Percentiles rank a stretch among this genome's conserved stretches.
Conservation (phyloP, 2,329 filamentous ascomycete species). For the Cytospora paraplurivora region DNA sequence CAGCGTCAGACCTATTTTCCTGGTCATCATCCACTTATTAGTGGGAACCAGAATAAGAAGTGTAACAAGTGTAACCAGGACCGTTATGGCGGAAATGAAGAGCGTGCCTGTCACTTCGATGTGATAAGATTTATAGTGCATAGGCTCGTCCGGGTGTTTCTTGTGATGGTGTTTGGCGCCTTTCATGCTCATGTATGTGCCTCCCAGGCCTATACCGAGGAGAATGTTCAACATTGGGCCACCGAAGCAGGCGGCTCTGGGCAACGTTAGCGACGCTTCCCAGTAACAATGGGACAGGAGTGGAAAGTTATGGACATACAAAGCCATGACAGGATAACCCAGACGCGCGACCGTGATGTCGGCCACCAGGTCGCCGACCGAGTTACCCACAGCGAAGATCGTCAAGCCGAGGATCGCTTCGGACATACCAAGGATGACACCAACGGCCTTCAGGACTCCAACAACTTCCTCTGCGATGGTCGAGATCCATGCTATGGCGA, state of each 20-base stretch:
- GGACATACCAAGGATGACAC: conserved; percentile 88
- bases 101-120: conserved; percentile 85
- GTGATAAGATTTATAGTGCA: conserved; percentile 74
- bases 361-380: conserved; percentile 88
- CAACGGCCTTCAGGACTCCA: conserved; percentile 87
- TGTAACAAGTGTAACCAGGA: conserved; percentile 77
- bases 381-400: conserved; percentile 95
- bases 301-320: conserved; percentile 48
- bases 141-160: conserved; percentile 66
- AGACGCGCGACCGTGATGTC: conserved; percentile 92
- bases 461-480: conserved; percentile 96
- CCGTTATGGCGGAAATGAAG: conserved; percentile 79
- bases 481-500: conserved; percentile 94
- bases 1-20: conserved; percentile 77
- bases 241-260: conserved; percentile 87
- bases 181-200: conserved; percentile 81
- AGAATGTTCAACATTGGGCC: conserved; percentile 98
- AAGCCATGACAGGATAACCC: conserved; percentile 94
- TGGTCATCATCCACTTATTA: conserved; percentile 84
- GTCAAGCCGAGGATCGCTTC: conserved; percentile 94
- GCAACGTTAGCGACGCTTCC: conserved; percentile 32
- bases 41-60: conserved; percentile 79
- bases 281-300: not conserved
- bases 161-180: conserved; percentile 65
- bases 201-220: conserved; percentile 88